phyloP scores from a whole-genome alignment of 345 rosid genomes.

The Pistacia vera region DNA sequence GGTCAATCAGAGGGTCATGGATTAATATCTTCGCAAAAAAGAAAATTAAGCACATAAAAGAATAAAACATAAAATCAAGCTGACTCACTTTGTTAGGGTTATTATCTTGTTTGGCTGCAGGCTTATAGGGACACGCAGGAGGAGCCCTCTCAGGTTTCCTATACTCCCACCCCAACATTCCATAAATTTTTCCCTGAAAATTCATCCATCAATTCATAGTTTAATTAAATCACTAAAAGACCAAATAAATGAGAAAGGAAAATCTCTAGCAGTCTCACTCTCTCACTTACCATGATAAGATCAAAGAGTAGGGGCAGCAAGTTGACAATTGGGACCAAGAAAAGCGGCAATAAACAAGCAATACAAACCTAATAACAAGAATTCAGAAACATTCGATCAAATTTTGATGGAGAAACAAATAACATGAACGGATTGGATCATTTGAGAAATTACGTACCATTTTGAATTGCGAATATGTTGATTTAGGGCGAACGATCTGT shows the following conservation, averaged over 20 bases:
- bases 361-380: slow-evolving; percentile 66
- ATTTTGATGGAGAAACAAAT: not conserved
- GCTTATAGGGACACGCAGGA: slow-evolving; percentile 85
- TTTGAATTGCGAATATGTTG: not conserved
- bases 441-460: slow-evolving; percentile 17
- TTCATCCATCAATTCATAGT: not conserved
- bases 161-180: slow-evolving; percentile 90
- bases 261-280: not conserved
- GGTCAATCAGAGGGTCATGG: not conserved
- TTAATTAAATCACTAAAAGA: not conserved
- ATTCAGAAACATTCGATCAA: not conserved
- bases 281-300: slow-evolving; percentile 56
- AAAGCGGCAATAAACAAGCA: slow-evolving; percentile 85
- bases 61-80: not conserved
- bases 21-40: not conserved
- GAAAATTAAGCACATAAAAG: not conserved
- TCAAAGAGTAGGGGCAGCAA: slow-evolving; percentile 67
- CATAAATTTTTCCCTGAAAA: slow-evolving; percentile 67
- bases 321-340: slow-evolving; percentile 89
- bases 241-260: not conserved
- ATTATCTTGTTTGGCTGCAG: slow-evolving; percentile 40
- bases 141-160: slow-evolving; percentile 85
- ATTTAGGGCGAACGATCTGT: not conserved
- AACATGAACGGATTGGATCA: not conserved
- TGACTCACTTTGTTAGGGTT: slow-evolving; percentile 48